phyloP scores from a whole-genome alignment of 2,329 filamentous ascomycete genomes.

The Aspergillus viridinutans region DNA sequence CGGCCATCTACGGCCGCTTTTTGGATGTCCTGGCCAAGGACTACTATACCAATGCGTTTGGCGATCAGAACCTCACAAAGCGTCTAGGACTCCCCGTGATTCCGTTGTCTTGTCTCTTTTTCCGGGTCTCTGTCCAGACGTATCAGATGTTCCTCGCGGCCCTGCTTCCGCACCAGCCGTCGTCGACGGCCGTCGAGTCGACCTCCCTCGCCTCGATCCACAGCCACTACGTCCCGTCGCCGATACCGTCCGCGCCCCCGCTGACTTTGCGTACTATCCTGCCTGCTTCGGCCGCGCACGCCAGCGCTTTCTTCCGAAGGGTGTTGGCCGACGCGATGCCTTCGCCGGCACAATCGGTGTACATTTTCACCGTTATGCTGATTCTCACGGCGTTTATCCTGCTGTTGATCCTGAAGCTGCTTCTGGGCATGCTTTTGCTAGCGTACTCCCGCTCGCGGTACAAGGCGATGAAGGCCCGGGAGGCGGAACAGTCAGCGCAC shows the following conservation, averaged over 20 bases:
- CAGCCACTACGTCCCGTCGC: constrained; percentile 53
- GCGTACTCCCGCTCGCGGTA: constrained; percentile 77
- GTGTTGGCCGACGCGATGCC: constrained; percentile 41
- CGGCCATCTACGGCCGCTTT: constrained; percentile 81
- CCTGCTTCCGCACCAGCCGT: constrained; percentile 69
- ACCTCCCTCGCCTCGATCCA: constrained; percentile 43
- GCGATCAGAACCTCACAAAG: constrained; percentile 82
- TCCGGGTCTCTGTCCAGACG: constrained; percentile 88
- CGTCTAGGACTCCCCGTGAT: constrained; percentile 87
- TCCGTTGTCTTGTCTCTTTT: constrained; percentile 88
- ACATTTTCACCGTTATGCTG: constrained; percentile 66
- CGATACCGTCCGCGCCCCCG: constrained; percentile 62
- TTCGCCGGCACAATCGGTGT: constrained; percentile 38
- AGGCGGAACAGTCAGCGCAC: constrained; percentile 32
- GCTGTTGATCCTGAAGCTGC: constrained; percentile 75
- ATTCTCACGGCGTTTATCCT: constrained; percentile 82
- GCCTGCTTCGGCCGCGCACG: constrained; percentile 50
- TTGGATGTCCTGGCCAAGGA: constrained; percentile 94
- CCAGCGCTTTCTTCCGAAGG: constrained; percentile 36
- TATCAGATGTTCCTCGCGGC: constrained; percentile 97
- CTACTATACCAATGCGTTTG: constrained; percentile 95
- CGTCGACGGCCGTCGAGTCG: constrained; percentile 30
- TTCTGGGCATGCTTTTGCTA: constrained; percentile 83
- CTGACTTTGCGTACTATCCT: constrained; percentile 53
- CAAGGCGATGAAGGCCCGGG: constrained; percentile 69